Percentiles rank a stretch among this genome's conserved stretches.
Evolutionary conservation across 2,329 filamentous ascomycete species (phyloP).

Genomic region (Aschersonia sp.): DNA sequence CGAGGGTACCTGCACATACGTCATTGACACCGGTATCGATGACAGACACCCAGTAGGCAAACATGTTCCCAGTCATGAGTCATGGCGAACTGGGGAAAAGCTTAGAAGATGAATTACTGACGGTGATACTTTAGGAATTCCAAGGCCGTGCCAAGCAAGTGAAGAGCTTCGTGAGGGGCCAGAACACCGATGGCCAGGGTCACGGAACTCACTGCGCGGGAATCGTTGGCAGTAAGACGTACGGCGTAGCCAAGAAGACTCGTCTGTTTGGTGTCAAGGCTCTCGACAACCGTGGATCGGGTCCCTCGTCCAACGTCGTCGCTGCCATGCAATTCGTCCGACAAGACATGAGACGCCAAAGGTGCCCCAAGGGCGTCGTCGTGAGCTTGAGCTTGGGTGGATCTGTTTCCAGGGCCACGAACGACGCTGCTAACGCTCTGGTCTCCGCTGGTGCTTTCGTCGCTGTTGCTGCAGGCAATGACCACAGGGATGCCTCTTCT

Average conservation of each 20-base stretch:
- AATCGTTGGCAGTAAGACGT: slow-evolving; percentile 17
- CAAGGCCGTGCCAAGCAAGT: slow-evolving; percentile 23
- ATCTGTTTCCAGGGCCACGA: slow-evolving; percentile 23
- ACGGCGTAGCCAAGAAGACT: slow-evolving; percentile 25
- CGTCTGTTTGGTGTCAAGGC: slow-evolving; percentile 25
- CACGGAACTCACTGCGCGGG: slow-evolving; percentile 2
- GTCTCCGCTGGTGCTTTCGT: slow-evolving; percentile 29
- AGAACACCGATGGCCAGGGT: slow-evolving; percentile 13
- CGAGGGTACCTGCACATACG: slow-evolving; percentile 22
- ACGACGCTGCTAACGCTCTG: slow-evolving; percentile 28
- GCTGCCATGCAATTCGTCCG: slow-evolving; percentile 25
- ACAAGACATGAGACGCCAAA: slow-evolving; percentile 15
- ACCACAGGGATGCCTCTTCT: slow-evolving; percentile 4
- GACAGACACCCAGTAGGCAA: slow-evolving; percentile 16
- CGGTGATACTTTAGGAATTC: slow-evolving; percentile 15
- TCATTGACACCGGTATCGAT: slow-evolving; percentile 27
- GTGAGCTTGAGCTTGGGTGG: slow-evolving; percentile 39
- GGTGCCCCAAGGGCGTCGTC: slow-evolving; percentile 25
- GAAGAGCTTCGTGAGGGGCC: slow-evolving; percentile 17
- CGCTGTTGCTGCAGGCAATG: slow-evolving; percentile 36
- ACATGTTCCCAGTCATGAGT: not conserved
- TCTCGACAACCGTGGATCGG: slow-evolving; percentile 16
- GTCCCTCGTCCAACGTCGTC: slow-evolving; percentile 21
- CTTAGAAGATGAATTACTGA: no score
- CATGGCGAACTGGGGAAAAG: no score